These are phyloP conservation scores for Paecilomyces fulvus DNA, from an alignment of 2,329 filamentous ascomycete species.

Conservation along the genomic window DNA sequence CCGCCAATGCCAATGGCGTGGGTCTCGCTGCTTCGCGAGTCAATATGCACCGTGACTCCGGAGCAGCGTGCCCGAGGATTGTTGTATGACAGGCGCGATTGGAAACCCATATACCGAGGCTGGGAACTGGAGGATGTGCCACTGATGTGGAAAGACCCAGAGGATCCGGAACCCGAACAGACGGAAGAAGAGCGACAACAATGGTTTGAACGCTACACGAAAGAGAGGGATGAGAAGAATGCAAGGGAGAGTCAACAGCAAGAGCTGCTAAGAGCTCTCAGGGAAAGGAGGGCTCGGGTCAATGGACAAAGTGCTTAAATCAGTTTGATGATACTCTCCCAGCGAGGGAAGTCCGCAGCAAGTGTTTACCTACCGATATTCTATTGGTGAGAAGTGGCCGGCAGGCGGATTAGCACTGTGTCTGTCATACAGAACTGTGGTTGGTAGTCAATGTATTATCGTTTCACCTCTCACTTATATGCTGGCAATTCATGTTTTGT, in stretches of 20 bases:
- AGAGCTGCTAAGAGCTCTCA: neutral
- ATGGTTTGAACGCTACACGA: neutral
- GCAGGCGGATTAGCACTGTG: too few relatives aligned
- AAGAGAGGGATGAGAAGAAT: neutral
- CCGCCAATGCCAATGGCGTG: neutral
- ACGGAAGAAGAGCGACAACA: neutral
- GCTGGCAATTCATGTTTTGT: too few relatives aligned
- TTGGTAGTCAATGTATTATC: too few relatives aligned
- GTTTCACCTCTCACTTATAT: too few relatives aligned
- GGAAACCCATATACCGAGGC: neutral
- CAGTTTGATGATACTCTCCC: too few relatives aligned
- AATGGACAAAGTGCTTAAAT: neutral
- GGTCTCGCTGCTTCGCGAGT: neutral
- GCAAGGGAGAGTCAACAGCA: neutral
- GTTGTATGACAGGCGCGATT: neutral
- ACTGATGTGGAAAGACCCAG: neutral
- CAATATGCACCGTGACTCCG: neutral
- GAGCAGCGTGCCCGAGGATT: neutral
- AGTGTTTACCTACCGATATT: too few relatives aligned
- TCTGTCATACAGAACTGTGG: too few relatives aligned
- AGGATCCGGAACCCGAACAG: neutral
- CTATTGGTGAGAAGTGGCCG: too few relatives aligned
- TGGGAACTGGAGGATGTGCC: neutral
- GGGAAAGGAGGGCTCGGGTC: neutral
- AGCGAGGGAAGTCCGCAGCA: too few relatives aligned